Base-by-base conservation (phyloP, 805 yeast genomes). In the Saccharomycopsis lassenensis region DNA sequence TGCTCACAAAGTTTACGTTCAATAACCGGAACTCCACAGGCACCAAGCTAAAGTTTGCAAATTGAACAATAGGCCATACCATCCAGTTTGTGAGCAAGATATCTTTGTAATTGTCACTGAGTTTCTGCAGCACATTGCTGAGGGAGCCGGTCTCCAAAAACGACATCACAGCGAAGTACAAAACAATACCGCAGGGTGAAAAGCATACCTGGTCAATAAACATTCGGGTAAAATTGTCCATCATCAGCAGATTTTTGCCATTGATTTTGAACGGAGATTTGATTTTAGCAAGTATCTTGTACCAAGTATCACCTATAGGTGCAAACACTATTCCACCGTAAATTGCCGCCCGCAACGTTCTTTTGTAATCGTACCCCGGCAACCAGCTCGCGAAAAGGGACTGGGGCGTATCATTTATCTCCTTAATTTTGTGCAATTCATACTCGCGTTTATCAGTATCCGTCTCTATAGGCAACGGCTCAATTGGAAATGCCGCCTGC, bases 41-140 rank as follows among this genome's bases (percentile, higher is more conserved):
- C 2, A 85, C 69, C 5, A 82, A 49, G 31, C 75, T 67, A 51
- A 89, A 84, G 57, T 89, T 91, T 43, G 77, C 45, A 37, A 75
- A 50, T 57, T 91, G 97, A 44, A 91, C 81, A 0, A 72, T 56
- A 0, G 97, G 97, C 98, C 97, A 91, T 8, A 89, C 79, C 35
- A 65, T 51, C 87, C 94, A 85, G 54, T 86, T 87, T 12, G 81
- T 65, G 23, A 62, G 53, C 28, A 87, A 56, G 0, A 95, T 86
- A 3, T 68, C 65, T 76, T 74, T 59, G 71, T 74, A 74, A 41
- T 76, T 72, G 11, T 62, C 57, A 2, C 56, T 31, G 17, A 78
- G 48, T 44, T 70, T 76, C 4, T 46, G 32, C 35, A 54, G 50
- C 11, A 75, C 61, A 16, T 61, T 61, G 0, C 53, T 52, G 3